These are phyloP conservation scores for Neurospora sp. DNA, from an alignment of 495 filamentous ascomycete species.

Conservation along the genomic window DNA sequence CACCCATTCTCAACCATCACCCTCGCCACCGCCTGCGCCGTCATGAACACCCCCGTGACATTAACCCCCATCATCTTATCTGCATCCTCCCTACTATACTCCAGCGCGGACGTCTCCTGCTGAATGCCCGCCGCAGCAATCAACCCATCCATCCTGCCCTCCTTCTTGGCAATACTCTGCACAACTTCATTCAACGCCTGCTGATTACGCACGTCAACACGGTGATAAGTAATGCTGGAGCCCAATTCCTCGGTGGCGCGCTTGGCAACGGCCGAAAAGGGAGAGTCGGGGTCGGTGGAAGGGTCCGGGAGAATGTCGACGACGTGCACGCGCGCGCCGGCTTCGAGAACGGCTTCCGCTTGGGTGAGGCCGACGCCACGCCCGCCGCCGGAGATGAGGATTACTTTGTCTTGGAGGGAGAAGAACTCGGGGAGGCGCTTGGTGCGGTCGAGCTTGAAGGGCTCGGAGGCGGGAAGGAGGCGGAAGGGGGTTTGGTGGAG, in stretches of 20 bases:
- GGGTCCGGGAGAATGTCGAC: constrained; percentile 41
- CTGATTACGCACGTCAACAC: constrained; percentile 77
- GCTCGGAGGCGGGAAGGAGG: background rate
- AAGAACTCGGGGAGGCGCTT: constrained; percentile 69
- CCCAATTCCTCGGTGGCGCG: constrained; percentile 55
- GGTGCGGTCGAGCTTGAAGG: constrained; percentile 4
- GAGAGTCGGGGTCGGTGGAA: constrained; percentile 18
- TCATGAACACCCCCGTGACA: constrained; percentile 67
- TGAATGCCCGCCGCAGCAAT: constrained; percentile 77
- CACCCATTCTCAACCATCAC: constrained; percentile 56
- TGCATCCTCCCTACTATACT: constrained; percentile 52
- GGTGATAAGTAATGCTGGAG: constrained; percentile 65
- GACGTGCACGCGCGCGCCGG: constrained; percentile 61
- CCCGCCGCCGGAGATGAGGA: constrained; percentile 69
- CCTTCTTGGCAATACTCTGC: constrained; percentile 54
- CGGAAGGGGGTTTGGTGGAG: constrained; percentile 7
- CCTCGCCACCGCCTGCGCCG: constrained; percentile 62
- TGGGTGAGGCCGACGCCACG: constrained; percentile 72
- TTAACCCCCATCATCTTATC: constrained; percentile 65
- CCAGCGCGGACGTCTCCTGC: constrained; percentile 58
- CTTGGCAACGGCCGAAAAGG: constrained; percentile 51
- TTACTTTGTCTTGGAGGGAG: constrained; percentile 63
- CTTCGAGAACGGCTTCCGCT: constrained; percentile 70
- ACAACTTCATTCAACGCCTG: constrained; percentile 56
- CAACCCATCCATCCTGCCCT: constrained; percentile 68